Percentiles rank a stretch among this genome's conserved stretches.
Conservation (phyloP, 208 protist species). For the Trypanosoma boissoni region DNA sequence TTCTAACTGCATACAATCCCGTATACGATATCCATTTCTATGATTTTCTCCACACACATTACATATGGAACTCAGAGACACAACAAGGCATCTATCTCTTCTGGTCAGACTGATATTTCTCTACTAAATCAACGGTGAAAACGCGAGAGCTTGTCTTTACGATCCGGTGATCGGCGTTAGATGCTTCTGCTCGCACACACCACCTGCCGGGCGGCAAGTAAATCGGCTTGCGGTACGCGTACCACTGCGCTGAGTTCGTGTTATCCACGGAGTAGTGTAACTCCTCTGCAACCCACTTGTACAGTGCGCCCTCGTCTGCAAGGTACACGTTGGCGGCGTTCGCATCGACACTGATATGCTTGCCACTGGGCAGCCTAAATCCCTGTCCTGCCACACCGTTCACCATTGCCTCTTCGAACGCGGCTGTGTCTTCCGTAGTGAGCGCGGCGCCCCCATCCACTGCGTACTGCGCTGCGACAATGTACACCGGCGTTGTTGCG, state of each 20-base stretch:
- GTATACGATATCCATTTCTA: too few species aligned
- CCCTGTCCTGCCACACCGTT: too few species aligned
- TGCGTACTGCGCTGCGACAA: constrained; percentile 43
- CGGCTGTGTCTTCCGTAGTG: constrained; percentile 16
- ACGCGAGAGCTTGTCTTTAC: constrained; percentile 51
- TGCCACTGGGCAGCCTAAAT: too few species aligned
- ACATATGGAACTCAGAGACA: too few species aligned
- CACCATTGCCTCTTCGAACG: constrained; percentile 33
- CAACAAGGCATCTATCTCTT: too few species aligned
- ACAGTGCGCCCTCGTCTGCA: background rate
- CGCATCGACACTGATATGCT: too few species aligned
- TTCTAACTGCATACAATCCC: too few species aligned
- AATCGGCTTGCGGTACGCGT: constrained; percentile 35
- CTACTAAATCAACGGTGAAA: constrained; percentile 60
- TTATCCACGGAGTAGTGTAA: constrained; percentile 58
- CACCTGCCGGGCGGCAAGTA: constrained; percentile 70
- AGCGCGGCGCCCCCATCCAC: constrained; percentile 19
- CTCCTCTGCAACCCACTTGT: background rate
- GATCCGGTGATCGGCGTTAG: constrained; percentile 28
- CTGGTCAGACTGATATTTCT: background rate
- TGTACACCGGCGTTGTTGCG: constrained; percentile 38
- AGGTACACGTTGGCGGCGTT: too few species aligned
- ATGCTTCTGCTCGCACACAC: constrained; percentile 66
- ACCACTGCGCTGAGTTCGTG: constrained; percentile 52
- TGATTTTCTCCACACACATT: too few species aligned